Percentiles rank a stretch among this genome's conserved stretches.
Conservation (phyloP, 2,329 filamentous ascomycete species). For the Stachybotrys elegans region DNA sequence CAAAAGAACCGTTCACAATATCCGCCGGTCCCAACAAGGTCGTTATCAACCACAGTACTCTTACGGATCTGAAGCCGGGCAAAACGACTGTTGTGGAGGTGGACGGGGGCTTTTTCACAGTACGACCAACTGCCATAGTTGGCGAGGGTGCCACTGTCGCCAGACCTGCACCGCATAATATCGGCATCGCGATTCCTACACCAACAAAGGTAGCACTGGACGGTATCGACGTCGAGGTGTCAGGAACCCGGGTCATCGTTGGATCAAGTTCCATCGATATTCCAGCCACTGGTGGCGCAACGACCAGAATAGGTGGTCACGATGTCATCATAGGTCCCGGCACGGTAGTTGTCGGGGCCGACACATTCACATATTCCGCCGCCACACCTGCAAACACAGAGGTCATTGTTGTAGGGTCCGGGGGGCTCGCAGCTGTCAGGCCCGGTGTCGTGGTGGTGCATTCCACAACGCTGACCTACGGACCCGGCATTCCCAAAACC, state of each 20-base stretch:
- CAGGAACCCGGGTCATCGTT: conserved; percentile 34
- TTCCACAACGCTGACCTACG: conserved; percentile 42
- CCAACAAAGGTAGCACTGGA: conserved; percentile 33
- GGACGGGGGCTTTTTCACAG: conserved; percentile 37
- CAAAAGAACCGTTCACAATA: conserved; percentile 29
- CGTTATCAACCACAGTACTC: conserved; percentile 42
- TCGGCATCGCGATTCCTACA: conserved; percentile 22
- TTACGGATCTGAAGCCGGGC: conserved; percentile 29
- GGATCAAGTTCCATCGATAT: conserved; percentile 39
- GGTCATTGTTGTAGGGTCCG: conserved; percentile 19
- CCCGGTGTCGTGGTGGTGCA: conserved; percentile 33
- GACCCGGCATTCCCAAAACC: conserved; percentile 23
- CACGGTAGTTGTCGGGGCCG: conserved; percentile 27
- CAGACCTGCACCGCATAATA: conserved; percentile 30
- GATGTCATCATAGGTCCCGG: conserved; percentile 29
- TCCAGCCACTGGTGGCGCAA: conserved; percentile 27
- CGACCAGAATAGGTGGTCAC: conserved; percentile 26
- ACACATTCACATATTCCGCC: conserved; percentile 29
- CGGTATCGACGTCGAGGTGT: conserved; percentile 35
- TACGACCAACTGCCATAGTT: conserved; percentile 39
- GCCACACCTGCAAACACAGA: neutral
- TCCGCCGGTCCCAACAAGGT: conserved; percentile 39
- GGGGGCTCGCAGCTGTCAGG: conserved; percentile 38
- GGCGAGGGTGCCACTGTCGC: conserved; percentile 39
- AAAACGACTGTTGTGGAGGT: conserved; percentile 38